Evolutionary conservation across 2,329 filamentous ascomycete genomes (phyloP).

Genomic region (Bipolaris zeicola): DNA sequence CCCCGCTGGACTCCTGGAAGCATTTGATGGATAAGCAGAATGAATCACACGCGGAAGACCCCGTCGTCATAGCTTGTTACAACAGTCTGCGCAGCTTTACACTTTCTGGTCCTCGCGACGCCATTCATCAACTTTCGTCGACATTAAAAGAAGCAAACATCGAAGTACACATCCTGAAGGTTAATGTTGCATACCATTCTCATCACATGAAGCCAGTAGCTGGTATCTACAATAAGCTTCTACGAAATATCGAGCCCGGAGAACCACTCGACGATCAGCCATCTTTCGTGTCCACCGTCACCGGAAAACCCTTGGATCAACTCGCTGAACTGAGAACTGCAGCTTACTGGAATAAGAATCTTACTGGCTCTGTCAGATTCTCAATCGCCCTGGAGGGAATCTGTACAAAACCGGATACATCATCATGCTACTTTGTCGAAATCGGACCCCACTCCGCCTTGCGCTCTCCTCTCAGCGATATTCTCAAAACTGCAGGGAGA

Average conservation of each 20-base stretch:
- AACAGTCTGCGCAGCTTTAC: constrained; percentile 46
- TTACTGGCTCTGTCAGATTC: constrained; percentile 21
- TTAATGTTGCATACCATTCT: constrained; percentile 55
- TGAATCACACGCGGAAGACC: not conserved
- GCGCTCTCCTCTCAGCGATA: constrained; percentile 16
- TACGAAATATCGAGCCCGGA: constrained; percentile 6
- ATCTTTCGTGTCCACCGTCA: constrained; percentile 15
- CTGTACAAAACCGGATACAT: not conserved
- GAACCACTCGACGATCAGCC: not conserved
- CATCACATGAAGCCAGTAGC: constrained; percentile 47
- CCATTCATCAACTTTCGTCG: constrained; percentile 41
- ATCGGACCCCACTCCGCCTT: constrained; percentile 27
- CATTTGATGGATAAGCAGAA: constrained; percentile 15
- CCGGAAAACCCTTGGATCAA: constrained; percentile 7
- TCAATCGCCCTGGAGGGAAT: constrained; percentile 26
- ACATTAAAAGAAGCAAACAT: constrained; percentile 44
- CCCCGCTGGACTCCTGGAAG: constrained; percentile 11
- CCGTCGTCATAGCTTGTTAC: constrained; percentile 26
- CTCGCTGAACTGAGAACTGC: constrained; percentile 5
- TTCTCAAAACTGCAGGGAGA: constrained; percentile 5
- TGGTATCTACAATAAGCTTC: constrained; percentile 18
- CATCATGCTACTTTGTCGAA: constrained; percentile 19
- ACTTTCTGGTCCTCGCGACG: constrained; percentile 27
- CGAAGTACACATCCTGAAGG: constrained; percentile 47
- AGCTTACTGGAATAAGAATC: constrained; percentile 25